Percentiles rank a stretch among this genome's conserved stretches.
Evolutionary conservation across 164 flowering plant genomes (phyloP).

Genomic region (Paratinospora sagittata): DNA sequence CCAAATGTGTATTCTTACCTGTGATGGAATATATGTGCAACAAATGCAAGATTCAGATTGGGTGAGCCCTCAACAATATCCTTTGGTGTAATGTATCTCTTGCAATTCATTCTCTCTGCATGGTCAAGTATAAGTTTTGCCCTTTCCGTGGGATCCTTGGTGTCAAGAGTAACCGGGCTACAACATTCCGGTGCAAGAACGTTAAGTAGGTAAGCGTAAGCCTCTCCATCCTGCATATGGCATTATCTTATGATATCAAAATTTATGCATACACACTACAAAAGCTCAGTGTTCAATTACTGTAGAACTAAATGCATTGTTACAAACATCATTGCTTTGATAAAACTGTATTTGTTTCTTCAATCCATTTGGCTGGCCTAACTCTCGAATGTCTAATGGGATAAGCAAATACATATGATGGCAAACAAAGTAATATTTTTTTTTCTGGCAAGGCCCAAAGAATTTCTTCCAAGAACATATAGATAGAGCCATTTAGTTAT

Average conservation of each 20-base stretch:
- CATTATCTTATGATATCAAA: slow-evolving; percentile 7
- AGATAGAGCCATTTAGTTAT: no score
- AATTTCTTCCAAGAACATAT: no score
- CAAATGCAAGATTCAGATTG: no score
- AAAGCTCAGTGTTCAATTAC: background rate
- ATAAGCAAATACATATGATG: background rate
- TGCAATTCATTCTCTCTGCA: slow-evolving; percentile 86
- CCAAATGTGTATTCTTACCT: slow-evolving; percentile 40
- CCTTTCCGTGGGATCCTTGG: slow-evolving; percentile 67
- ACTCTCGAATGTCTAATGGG: background rate
- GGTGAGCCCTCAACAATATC: no score
- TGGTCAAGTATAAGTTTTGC: slow-evolving; percentile 77
- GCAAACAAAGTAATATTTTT: no score
- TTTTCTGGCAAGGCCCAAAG: no score
- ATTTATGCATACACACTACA: background rate
- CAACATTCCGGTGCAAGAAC: slow-evolving; percentile 91
- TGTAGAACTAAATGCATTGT: background rate
- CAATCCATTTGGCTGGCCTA: background rate
- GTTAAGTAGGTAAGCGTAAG: slow-evolving; percentile 85
- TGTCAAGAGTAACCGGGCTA: slow-evolving; percentile 52
- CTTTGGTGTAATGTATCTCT: no score
- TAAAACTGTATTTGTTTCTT: background rate
- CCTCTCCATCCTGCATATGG: slow-evolving; percentile 72
- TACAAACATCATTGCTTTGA: background rate
- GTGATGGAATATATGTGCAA: no score